phyloP scores from a whole-genome alignment of 1,284 basidiomycete genomes.

The Paramarasmius palmivorus region DNA sequence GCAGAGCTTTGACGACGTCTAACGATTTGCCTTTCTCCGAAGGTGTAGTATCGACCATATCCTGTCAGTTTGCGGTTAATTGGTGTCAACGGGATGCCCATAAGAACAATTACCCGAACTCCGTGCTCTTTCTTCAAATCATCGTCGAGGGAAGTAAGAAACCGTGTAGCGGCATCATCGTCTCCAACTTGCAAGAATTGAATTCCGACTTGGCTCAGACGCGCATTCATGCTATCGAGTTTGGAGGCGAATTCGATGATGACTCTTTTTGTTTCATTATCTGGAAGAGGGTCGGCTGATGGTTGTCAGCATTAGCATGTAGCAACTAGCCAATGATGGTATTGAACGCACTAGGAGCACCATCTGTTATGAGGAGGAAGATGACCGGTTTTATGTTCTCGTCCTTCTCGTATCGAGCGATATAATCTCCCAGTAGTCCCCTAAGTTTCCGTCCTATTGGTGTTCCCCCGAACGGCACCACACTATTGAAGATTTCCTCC shows the following conservation, averaged over 20 bases:
- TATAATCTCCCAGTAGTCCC: too few relatives aligned
- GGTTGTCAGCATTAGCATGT: too few relatives aligned
- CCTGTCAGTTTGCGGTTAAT: conserved; percentile 30
- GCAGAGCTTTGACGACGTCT: conserved; percentile 50
- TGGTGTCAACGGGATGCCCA: too few relatives aligned
- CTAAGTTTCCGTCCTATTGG: too few relatives aligned
- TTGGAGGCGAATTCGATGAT: conserved; percentile 6
- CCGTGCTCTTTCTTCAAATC: conserved; percentile 33
- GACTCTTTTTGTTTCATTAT: neutral
- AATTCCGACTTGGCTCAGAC: conserved; percentile 44
- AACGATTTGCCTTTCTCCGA: conserved; percentile 41
- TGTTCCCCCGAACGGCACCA: too few relatives aligned
- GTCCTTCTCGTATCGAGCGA: too few relatives aligned
- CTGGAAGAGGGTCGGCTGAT: too few relatives aligned
- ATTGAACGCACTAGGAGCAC: neutral
- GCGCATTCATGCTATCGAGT: neutral
- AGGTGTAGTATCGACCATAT: conserved; percentile 65
- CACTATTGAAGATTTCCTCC: too few relatives aligned
- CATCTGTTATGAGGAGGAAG: neutral
- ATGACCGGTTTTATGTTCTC: too few relatives aligned
- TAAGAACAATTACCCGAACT: conserved; percentile 32
- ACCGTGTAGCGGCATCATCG: conserved; percentile 41
- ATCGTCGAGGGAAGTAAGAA: conserved; percentile 50
- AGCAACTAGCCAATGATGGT: neutral
- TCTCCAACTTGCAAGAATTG: conserved; percentile 66